phyloP scores from a whole-genome alignment of 345 rosid genomes.

The Pistacia atlantica region DNA sequence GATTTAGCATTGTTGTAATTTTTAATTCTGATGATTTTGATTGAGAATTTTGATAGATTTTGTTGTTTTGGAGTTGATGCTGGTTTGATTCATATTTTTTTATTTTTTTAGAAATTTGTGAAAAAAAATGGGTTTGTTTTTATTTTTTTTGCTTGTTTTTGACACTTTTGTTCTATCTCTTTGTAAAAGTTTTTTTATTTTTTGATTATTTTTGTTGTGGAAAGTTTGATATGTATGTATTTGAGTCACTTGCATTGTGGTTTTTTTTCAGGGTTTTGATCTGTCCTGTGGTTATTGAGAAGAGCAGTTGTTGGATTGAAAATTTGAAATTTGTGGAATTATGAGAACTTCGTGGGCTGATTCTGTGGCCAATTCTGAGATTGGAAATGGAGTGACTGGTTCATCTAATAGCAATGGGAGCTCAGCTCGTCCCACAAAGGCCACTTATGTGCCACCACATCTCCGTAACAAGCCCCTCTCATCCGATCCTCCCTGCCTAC shows the following conservation, averaged over 20 bases:
- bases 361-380: constrained; percentile 43
- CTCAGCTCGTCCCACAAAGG: constrained; percentile 24
- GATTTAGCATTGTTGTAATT: background rate
- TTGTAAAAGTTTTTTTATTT: background rate
- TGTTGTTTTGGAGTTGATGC: too few relatives aligned
- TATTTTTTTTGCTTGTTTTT: background rate
- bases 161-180: background rate
- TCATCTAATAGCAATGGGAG: constrained; percentile 15
- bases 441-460: constrained; percentile 55
- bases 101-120: background rate
- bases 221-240: background rate
- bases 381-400: constrained; percentile 12
- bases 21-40: background rate
- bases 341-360: constrained; percentile 61
- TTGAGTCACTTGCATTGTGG: constrained; percentile 4
- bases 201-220: background rate
- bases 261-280: constrained; percentile 12
- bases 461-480: constrained; percentile 45
- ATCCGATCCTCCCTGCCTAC: constrained; percentile 31
- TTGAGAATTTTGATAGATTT: background rate
- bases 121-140: background rate
- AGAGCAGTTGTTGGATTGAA: background rate
- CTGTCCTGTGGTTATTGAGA: background rate
- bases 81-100: background rate
- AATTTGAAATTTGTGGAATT: constrained; percentile 20